These are phyloP conservation scores for Vigna hirtella DNA, from an alignment of 306 rosid genomes.

Conservation along the genomic window DNA sequence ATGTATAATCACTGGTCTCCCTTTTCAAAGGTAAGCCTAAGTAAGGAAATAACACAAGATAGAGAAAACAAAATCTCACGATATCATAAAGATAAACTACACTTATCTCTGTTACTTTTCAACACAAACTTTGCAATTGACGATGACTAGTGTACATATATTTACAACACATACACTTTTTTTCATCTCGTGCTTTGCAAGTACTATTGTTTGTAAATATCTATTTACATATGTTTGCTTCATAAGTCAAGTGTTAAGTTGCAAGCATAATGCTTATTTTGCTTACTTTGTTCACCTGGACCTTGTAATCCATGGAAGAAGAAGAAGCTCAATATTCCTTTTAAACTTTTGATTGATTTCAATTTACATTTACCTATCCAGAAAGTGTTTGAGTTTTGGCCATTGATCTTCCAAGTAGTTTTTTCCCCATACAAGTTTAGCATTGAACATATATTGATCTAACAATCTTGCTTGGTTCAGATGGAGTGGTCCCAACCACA, in stretches of 20 bases:
- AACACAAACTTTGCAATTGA: slow-evolving; percentile 17
- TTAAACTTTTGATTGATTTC: slow-evolving; percentile 20
- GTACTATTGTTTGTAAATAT: slow-evolving; percentile 25
- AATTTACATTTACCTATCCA: slow-evolving; percentile 25
- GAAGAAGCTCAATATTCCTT: slow-evolving; percentile 18
- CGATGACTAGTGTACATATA: slow-evolving; percentile 14
- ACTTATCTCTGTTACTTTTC: not conserved
- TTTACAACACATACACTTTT: slow-evolving; percentile 26
- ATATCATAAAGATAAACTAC: not conserved
- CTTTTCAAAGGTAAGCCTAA: not conserved
- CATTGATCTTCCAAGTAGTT: slow-evolving; percentile 18
- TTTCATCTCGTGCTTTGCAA: slow-evolving; percentile 20
- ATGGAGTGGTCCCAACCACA: slow-evolving; percentile 98
- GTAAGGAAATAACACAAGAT: not conserved
- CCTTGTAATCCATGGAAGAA: slow-evolving; percentile 28
- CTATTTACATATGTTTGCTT: slow-evolving; percentile 33
- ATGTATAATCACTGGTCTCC: too few species aligned
- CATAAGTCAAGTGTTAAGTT: slow-evolving; percentile 8
- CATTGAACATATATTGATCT: slow-evolving; percentile 36
- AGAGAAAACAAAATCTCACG: not conserved
- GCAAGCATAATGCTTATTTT: slow-evolving; percentile 20
- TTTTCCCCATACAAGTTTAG: slow-evolving; percentile 33
- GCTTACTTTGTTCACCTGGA: not conserved
- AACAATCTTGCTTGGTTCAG: slow-evolving; percentile 55
- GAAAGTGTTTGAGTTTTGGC: slow-evolving; percentile 35